A percentile compares a stretch with the other conserved stretches of the same genome.
phyloP scores from a whole-genome alignment of 169 alveolate species.

The Haemoproteus tartakovskyi region DNA sequence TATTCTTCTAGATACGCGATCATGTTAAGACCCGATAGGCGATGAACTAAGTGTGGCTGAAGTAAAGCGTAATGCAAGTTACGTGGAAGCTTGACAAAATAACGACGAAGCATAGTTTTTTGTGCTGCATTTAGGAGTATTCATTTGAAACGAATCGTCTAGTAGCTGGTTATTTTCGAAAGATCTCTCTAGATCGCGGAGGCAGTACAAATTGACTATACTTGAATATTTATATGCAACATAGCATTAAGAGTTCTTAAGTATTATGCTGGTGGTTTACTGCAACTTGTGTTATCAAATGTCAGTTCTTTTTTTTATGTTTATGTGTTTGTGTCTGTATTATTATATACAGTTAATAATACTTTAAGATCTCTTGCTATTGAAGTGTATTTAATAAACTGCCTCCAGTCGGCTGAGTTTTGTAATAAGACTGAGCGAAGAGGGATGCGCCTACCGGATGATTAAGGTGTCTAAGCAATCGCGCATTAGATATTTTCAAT shows the following conservation, averaged over 20 bases:
- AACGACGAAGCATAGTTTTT: constrained; percentile 89
- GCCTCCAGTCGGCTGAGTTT: constrained; percentile 88
- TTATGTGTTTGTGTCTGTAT: no score
- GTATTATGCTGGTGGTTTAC: background rate
- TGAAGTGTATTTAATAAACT: constrained; percentile 76
- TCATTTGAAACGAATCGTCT: constrained; percentile 89
- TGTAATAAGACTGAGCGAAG: constrained; percentile 91
- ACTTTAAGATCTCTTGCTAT: no score
- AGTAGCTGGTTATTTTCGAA: constrained; percentile 92
- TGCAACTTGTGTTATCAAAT: no score
- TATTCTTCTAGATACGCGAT: constrained; percentile 69
- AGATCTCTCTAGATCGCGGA: constrained; percentile 91
- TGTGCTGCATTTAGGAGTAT: constrained; percentile 88
- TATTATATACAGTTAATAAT: no score
- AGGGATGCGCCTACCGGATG: constrained; percentile 90
- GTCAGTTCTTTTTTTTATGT: no score
- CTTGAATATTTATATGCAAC: constrained; percentile 87
- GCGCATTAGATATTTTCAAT: constrained; percentile 85
- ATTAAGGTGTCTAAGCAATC: constrained; percentile 89
- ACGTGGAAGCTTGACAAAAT: constrained; percentile 86
- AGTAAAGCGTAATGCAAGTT: constrained; percentile 85
- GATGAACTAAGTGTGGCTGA: constrained; percentile 88
- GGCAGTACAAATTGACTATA: constrained; percentile 79
- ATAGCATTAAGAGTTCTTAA: constrained; percentile 71
- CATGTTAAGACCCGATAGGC: constrained; percentile 90